phyloP scores from a whole-genome alignment of 345 rosid species.

The Populus ilicifolia region DNA sequence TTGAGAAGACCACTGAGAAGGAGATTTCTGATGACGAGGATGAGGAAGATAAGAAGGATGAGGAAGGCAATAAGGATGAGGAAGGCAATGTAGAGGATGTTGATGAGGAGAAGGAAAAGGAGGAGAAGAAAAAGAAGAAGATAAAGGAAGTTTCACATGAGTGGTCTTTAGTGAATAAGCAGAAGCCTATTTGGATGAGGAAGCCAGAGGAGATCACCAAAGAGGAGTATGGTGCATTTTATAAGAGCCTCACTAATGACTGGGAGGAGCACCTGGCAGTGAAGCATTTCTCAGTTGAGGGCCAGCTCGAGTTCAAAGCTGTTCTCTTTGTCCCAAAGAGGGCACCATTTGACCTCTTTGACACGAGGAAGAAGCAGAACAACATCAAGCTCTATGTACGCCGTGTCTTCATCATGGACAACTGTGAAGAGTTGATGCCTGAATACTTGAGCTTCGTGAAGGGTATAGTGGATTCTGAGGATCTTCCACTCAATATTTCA shows the following conservation, averaged over 20 bases:
- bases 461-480: slow-evolving; percentile 26
- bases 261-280: slow-evolving; percentile 28
- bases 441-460: slow-evolving; percentile 19
- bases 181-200: slow-evolving; percentile 27
- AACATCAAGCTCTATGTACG: slow-evolving; percentile 28
- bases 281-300: slow-evolving; percentile 28
- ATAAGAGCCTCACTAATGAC: slow-evolving; percentile 24
- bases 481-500: slow-evolving; percentile 21
- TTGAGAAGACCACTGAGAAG: slow-evolving; percentile 26
- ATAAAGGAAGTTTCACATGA: slow-evolving; percentile 24
- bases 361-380: slow-evolving; percentile 24
- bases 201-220: slow-evolving; percentile 27
- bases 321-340: slow-evolving; percentile 24
- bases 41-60: slow-evolving; percentile 25
- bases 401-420: slow-evolving; percentile 24
- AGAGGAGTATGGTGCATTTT: slow-evolving; percentile 22
- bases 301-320: slow-evolving; percentile 28
- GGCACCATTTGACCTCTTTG: slow-evolving; percentile 25
- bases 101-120: slow-evolving; percentile 27
- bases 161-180: slow-evolving; percentile 23
- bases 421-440: slow-evolving; percentile 24
- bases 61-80: slow-evolving; percentile 27
- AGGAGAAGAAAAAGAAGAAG: slow-evolving; percentile 25
- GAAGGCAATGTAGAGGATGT: slow-evolving; percentile 31
- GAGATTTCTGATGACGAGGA: slow-evolving; percentile 28